Conservation (phyloP, 2,329 filamentous ascomycete genomes). For the Colletotrichum caudatum region DNA sequence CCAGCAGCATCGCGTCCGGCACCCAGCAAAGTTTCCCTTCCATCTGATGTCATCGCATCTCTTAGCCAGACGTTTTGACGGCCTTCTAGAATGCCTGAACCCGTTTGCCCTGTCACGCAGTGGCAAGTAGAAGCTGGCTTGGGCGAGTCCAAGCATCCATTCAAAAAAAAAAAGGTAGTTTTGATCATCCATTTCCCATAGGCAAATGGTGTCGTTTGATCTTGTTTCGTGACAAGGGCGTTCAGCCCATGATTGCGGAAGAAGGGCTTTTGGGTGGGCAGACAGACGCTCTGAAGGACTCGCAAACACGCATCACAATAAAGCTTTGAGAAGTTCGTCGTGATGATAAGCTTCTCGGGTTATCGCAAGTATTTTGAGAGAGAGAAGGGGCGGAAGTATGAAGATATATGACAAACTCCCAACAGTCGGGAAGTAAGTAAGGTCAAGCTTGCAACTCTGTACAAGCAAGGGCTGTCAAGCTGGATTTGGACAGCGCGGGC, state of each 20-base stretch:
- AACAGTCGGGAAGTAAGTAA: not conserved
- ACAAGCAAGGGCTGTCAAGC: not conserved
- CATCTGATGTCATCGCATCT: slow-evolving; percentile 8
- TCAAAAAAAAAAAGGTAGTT: not conserved
- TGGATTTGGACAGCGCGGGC: not conserved
- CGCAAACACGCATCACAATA: slow-evolving; percentile 28
- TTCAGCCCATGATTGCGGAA: slow-evolving; percentile 27
- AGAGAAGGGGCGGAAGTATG: not conserved
- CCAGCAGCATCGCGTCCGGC: not conserved
- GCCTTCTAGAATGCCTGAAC: slow-evolving; percentile 22
- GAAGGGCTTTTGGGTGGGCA: not conserved
- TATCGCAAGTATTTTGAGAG: too few species aligned
- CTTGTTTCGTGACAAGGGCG: slow-evolving; percentile 25
- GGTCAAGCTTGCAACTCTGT: not conserved
- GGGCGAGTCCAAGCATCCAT: slow-evolving; percentile 9
- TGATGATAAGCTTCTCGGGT: not conserved
- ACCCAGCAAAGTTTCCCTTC: not conserved
- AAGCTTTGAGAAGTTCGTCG: not conserved
- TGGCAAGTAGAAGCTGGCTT: slow-evolving; percentile 8
- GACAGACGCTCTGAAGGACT: slow-evolving; percentile 20
- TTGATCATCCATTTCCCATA: slow-evolving; percentile 19
- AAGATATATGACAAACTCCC: not conserved
- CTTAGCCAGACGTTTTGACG: slow-evolving; percentile 26
- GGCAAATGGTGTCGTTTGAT: slow-evolving; percentile 22
- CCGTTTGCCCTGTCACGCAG: not conserved